Percentiles rank a stretch among this genome's conserved stretches.
Evolutionary conservation across 805 yeast genomes (phyloP).

Genomic region (Teunomyces panamensis): DNA sequence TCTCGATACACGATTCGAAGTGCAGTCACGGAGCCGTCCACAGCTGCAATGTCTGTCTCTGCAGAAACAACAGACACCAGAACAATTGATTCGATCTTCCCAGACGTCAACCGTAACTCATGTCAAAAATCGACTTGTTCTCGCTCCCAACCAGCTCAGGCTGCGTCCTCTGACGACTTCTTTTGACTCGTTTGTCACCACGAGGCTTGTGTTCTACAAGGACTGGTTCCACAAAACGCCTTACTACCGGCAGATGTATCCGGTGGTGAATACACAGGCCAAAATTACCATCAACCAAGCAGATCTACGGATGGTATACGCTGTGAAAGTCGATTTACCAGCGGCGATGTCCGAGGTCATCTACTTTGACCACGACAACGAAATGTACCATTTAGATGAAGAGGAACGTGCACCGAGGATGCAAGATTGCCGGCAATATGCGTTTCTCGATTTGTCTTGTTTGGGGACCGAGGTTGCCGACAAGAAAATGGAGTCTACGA

Average conservation of each 20-base stretch:
- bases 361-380: conserved; percentile 22
- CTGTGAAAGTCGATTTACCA: conserved; percentile 10
- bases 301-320: conserved; percentile 15
- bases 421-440: background rate
- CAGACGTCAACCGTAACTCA: background rate
- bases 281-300: conserved; percentile 4
- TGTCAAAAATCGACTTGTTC: background rate
- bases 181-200: conserved; percentile 19
- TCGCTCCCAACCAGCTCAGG: background rate
- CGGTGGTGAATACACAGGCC: background rate
- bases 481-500: background rate
- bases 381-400: conserved; percentile 7
- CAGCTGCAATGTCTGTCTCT: background rate
- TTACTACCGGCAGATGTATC: conserved; percentile 1
- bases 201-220: conserved; percentile 28
- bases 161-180: background rate
- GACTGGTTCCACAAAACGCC: conserved; percentile 30
- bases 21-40: background rate
- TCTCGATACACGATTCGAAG: conserved; percentile 25
- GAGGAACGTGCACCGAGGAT: background rate
- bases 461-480: background rate
- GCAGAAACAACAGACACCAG: background rate
- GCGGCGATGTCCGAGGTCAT: conserved; percentile 15
- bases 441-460: conserved; percentile 12
- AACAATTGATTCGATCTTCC: background rate